Conservation (phyloP, 2,329 filamentous ascomycete genomes). For the Alternaria hordeiaustralica region DNA sequence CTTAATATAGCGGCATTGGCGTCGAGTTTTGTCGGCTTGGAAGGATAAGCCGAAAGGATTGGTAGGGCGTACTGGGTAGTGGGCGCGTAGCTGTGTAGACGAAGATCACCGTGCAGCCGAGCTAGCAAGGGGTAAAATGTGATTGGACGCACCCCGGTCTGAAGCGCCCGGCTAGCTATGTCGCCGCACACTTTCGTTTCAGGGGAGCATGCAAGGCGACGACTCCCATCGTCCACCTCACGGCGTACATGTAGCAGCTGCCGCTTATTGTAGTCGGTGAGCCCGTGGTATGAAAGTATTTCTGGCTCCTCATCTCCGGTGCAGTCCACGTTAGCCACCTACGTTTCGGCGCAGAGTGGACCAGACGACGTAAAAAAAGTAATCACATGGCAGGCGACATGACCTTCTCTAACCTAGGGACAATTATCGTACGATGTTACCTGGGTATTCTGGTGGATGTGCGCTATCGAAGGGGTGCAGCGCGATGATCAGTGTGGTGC, state of each 20-base stretch:
- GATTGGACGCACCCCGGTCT: slow-evolving; percentile 34
- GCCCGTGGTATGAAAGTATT: slow-evolving; percentile 9
- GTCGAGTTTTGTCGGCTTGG: slow-evolving; percentile 36
- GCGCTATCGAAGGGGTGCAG: neutral
- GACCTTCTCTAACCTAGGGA: neutral
- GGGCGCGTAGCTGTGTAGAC: slow-evolving; percentile 44
- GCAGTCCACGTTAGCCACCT: neutral
- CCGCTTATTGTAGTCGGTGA: slow-evolving; percentile 12
- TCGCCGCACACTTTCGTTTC: slow-evolving; percentile 35
- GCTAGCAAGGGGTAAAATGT: slow-evolving; percentile 16
- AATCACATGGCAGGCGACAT: neutral
- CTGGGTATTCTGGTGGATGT: neutral
- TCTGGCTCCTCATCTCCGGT: slow-evolving; percentile 5
- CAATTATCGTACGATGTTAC: neutral
- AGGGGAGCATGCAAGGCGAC: slow-evolving; percentile 22
- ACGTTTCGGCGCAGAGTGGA: neutral
- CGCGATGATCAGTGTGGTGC: neutral
- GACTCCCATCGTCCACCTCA: slow-evolving; percentile 13
- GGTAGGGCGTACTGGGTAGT: slow-evolving; percentile 28
- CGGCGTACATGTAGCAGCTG: slow-evolving; percentile 21
- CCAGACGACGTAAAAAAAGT: neutral
- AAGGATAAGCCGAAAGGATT: slow-evolving; percentile 34
- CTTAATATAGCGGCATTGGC: slow-evolving; percentile 41
- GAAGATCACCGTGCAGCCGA: slow-evolving; percentile 39
- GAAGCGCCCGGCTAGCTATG: slow-evolving; percentile 36